A percentile compares a stretch with the other conserved stretches of the same genome.
Conservation (phyloP, 495 filamentous ascomycete species). For the Neurospora sp. region DNA sequence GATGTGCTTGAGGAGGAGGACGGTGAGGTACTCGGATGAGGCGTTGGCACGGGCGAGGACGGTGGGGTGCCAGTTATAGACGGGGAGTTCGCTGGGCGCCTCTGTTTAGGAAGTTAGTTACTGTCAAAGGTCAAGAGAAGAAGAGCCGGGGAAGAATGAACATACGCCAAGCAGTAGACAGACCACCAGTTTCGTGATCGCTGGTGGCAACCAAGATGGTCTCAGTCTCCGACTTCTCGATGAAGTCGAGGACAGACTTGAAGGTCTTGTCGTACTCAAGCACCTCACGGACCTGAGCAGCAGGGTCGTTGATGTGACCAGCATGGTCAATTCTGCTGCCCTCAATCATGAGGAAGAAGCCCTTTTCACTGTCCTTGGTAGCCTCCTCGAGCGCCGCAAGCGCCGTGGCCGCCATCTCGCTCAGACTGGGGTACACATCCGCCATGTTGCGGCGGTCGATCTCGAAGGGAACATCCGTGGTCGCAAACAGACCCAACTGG, state of each 20-base stretch:
- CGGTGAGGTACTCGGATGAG: constrained; percentile 59
- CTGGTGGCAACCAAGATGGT: constrained; percentile 79
- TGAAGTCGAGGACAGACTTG: constrained; percentile 69
- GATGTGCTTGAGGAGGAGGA: constrained; percentile 49
- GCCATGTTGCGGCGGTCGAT: constrained; percentile 72
- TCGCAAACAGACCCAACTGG: constrained; percentile 76
- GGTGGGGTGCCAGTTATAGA: constrained; percentile 78
- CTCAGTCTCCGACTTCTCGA: constrained; percentile 60
- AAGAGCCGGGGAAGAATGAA: constrained; percentile 1
- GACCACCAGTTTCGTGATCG: constrained; percentile 91
- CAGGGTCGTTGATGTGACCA: constrained; percentile 89
- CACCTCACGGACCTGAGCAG: constrained; percentile 89
- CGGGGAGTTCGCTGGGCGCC: constrained; percentile 28
- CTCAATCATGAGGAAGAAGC: constrained; percentile 98
- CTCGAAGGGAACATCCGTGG: constrained; percentile 79
- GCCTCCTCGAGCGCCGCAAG: constrained; percentile 69
- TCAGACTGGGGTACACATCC: constrained; percentile 74
- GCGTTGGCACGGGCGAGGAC: constrained; percentile 73
- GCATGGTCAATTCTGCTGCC: constrained; percentile 94
- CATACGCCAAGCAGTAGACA: constrained; percentile 68
- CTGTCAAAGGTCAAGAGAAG: neutral
- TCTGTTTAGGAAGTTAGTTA: constrained; percentile 17
- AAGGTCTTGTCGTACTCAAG: constrained; percentile 86
- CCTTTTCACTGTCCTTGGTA: constrained; percentile 74
- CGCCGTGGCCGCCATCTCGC: constrained; percentile 84